Percentiles rank a stretch among this genome's conserved stretches.
Conservation (phyloP, 129 eudicot genomes). For the Calendula officinalis region DNA sequence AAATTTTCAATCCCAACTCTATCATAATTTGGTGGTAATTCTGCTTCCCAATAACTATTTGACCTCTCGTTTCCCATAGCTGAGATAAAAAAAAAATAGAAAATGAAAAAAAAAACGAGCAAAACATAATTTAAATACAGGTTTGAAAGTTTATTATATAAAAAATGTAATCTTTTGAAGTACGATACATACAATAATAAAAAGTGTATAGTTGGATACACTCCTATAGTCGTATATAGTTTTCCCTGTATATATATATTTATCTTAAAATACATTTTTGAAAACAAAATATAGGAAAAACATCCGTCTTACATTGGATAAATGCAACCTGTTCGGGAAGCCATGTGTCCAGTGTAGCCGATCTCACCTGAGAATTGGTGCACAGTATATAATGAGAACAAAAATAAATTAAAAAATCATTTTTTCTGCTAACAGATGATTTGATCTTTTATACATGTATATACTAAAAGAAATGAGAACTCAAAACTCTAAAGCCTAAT, state of each 20-base stretch:
- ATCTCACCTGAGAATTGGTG: conserved; percentile 63
- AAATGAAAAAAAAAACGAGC: too few species aligned
- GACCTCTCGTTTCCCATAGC: conserved; percentile 98
- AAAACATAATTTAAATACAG: too few species aligned
- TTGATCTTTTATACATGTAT: background rate
- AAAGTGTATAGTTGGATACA: too few species aligned
- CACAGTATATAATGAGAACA: conserved; percentile 27
- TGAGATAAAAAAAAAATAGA: conserved; percentile 24
- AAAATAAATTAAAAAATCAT: background rate
- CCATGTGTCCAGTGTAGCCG: conserved; percentile 98
- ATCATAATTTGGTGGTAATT: conserved; percentile 86
- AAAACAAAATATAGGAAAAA: background rate
- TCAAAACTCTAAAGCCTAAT: conserved; percentile 8
- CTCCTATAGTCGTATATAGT: too few species aligned
- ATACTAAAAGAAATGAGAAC: background rate
- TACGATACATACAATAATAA: too few species aligned
- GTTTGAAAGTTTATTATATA: too few species aligned
- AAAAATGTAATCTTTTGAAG: too few species aligned
- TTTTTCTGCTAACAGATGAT: conserved; percentile 6
- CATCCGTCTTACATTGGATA: conserved; percentile 70
- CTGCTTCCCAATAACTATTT: conserved; percentile 97
- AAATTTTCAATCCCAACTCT: conserved; percentile 96
- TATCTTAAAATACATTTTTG: conserved; percentile 8
- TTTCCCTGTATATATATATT: background rate
- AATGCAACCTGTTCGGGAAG: conserved; percentile 95